Conservation (phyloP, 2,329 filamentous ascomycete genomes). For the Alternaria sp. region DNA sequence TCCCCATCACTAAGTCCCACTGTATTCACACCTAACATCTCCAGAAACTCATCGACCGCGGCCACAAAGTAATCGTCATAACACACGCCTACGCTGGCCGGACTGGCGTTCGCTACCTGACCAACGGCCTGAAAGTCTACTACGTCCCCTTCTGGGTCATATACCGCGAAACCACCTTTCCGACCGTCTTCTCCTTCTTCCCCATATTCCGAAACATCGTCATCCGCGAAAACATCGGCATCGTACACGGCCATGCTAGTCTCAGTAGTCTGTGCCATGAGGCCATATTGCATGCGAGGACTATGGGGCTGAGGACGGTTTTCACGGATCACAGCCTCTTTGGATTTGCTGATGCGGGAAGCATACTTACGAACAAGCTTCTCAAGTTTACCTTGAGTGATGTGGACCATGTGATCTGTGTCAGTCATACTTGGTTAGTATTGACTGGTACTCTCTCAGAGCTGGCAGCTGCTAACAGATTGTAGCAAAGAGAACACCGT, state of each 20-base stretch:
- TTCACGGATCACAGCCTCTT: slow-evolving; percentile 98
- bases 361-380: slow-evolving; percentile 95
- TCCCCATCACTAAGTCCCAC: background rate
- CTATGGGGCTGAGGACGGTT: slow-evolving; percentile 94
- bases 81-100: slow-evolving; percentile 93
- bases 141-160: slow-evolving; percentile 96
- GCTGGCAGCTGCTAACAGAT: slow-evolving; percentile 10
- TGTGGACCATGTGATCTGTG: slow-evolving; percentile 97
- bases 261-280: slow-evolving; percentile 93
- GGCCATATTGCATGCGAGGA: slow-evolving; percentile 90
- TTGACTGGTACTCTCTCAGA: background rate
- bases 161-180: slow-evolving; percentile 90
- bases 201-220: slow-evolving; percentile 97
- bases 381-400: slow-evolving; percentile 96
- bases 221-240: slow-evolving; percentile 91
- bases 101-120: slow-evolving; percentile 91
- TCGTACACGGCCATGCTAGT: slow-evolving; percentile 96
- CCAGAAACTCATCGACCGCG: slow-evolving; percentile 91
- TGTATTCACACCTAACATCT: slow-evolving; percentile 13
- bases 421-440: slow-evolving; percentile 92
- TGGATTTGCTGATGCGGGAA: slow-evolving; percentile 94
- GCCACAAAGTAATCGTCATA: slow-evolving; percentile 97
- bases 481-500: slow-evolving; percentile 96
- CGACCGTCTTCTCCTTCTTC: slow-evolving; percentile 98
- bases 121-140: slow-evolving; percentile 97